phyloP scores from a whole-genome alignment of 805 yeast genomes.

The Metahyphopichia silvanorum region DNA sequence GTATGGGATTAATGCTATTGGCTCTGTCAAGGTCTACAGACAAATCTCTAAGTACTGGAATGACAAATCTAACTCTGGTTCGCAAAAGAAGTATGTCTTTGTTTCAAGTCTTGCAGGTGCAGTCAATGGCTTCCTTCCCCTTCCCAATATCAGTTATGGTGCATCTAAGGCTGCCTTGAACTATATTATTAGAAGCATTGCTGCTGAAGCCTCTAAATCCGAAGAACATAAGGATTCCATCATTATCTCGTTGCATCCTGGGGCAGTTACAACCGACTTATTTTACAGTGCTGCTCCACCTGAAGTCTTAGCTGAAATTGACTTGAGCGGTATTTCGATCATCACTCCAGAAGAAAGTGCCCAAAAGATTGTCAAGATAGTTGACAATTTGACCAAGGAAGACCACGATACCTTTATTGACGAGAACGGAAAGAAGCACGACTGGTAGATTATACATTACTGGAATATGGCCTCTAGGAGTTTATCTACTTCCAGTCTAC shows the following conservation, averaged over 20 bases:
- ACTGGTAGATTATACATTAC: too few species aligned
- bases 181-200: slow-evolving; percentile 20
- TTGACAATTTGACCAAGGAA: too few species aligned
- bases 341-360: slow-evolving; percentile 12
- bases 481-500: too few species aligned
- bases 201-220: slow-evolving; percentile 19
- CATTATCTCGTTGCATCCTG: slow-evolving; percentile 35
- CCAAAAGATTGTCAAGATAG: slow-evolving; percentile 4
- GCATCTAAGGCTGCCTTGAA: slow-evolving; percentile 37
- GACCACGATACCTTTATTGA: too few species aligned
- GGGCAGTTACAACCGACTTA: slow-evolving; percentile 33
- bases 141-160: slow-evolving; percentile 21
- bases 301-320: background rate
- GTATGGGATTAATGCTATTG: too few species aligned
- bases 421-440: too few species aligned
- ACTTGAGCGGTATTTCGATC: too few species aligned
- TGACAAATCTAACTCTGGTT: slow-evolving; percentile 12
- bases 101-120: slow-evolving; percentile 26
- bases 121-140: slow-evolving; percentile 16
- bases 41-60: too few species aligned
- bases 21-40: too few species aligned
- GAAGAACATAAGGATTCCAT: slow-evolving; percentile 21
- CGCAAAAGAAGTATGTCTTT: slow-evolving; percentile 23
- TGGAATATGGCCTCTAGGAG: too few species aligned
- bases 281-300: slow-evolving; percentile 1